Evolutionary conservation across 768 basidiomycete genomes (phyloP).

Genomic region (Amanita exitialis): DNA sequence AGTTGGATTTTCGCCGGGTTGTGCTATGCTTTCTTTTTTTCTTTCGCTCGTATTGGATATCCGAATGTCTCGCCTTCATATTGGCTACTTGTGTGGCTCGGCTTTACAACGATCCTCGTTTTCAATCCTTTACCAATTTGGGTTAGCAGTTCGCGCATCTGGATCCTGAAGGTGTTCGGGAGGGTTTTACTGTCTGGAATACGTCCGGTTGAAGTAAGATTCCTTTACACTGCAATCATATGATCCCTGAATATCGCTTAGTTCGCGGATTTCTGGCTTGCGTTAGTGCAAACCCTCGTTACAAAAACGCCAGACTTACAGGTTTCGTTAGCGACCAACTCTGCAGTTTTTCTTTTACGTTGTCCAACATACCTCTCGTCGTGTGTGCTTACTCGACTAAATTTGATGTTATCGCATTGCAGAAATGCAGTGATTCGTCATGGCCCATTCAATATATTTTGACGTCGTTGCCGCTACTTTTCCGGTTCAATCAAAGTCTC

Average conservation of each 20-base stretch:
- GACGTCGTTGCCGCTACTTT: constrained; percentile 55
- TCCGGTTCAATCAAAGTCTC: constrained; percentile 79
- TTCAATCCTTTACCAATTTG: constrained; percentile 70
- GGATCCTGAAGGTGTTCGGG: constrained; percentile 60
- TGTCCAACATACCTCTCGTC: constrained; percentile 66
- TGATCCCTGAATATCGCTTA: constrained; percentile 15
- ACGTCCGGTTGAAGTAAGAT: constrained; percentile 61
- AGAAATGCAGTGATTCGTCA: constrained; percentile 33
- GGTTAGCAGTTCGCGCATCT: constrained; percentile 60
- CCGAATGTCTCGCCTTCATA: constrained; percentile 49
- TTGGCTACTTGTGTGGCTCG: constrained; percentile 82
- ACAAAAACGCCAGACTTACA: neutral
- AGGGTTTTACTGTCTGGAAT: constrained; percentile 62
- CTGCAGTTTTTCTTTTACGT: constrained; percentile 67
- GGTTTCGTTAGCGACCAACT: constrained; percentile 57
- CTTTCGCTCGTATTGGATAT: constrained; percentile 55
- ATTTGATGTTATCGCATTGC: constrained; percentile 36
- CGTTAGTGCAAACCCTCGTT: constrained; percentile 30
- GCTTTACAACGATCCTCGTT: constrained; percentile 44
- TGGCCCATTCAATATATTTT: constrained; percentile 61
- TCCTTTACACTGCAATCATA: neutral
- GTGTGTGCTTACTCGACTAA: constrained; percentile 59
- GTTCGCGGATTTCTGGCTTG: constrained; percentile 89
- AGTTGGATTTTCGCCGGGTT: constrained; percentile 68
- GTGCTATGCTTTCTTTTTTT: constrained; percentile 77